Evolutionary conservation across 2,329 filamentous ascomycete genomes (phyloP).

Genomic region (Akanthomyces lecanii): DNA sequence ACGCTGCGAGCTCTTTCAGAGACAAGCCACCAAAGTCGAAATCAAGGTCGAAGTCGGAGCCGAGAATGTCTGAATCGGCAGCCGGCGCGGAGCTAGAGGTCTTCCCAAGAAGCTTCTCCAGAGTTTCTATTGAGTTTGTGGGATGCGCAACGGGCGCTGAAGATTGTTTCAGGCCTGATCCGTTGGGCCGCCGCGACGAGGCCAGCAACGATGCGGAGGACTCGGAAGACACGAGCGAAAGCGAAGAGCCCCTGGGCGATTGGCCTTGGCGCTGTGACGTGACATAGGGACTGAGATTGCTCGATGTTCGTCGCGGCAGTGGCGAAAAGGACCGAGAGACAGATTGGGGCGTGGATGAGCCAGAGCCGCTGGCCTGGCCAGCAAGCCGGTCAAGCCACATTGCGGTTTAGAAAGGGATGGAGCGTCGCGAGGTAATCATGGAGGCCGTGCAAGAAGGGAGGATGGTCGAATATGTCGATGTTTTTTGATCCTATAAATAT

Average conservation of each 20-base stretch:
- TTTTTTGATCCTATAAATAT: neutral
- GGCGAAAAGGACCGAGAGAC: constrained; percentile 69
- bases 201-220: constrained; percentile 72
- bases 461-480: neutral
- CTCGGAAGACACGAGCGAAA: constrained; percentile 72
- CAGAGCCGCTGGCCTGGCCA: constrained; percentile 58
- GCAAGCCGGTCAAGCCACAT: constrained; percentile 94
- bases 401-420: constrained; percentile 23
- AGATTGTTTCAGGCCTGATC: constrained; percentile 62
- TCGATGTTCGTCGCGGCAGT: constrained; percentile 61
- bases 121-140: constrained; percentile 65
- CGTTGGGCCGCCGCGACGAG: constrained; percentile 62
- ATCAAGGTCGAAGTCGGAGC: constrained; percentile 56
- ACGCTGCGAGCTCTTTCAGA: constrained; percentile 63
- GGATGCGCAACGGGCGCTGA: constrained; percentile 44
- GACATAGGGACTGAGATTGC: constrained; percentile 63
- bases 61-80: constrained; percentile 25
- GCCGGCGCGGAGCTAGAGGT: constrained; percentile 19
- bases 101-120: constrained; percentile 47
- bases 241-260: constrained; percentile 68
- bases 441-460: neutral
- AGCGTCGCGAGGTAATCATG: constrained; percentile 18
- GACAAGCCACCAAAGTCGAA: constrained; percentile 78
- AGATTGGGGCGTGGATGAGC: constrained; percentile 56
- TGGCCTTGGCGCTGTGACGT: constrained; percentile 64